phyloP scores from a whole-genome alignment of 345 rosid species.

The Limnanthes douglasii region DNA sequence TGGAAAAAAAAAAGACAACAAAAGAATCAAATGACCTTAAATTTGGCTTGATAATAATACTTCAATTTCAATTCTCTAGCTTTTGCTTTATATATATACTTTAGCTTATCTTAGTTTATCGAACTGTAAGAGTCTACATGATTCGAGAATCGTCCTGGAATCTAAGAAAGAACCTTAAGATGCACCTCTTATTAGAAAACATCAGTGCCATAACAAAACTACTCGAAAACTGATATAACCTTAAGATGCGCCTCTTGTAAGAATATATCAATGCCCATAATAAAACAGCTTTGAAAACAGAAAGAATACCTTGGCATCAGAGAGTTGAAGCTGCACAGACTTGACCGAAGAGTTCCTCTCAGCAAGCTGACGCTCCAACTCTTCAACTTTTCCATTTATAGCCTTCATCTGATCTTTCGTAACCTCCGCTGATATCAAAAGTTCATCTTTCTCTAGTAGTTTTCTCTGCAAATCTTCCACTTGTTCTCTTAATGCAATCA shows the following conservation, averaged over 20 bases:
- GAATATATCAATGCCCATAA: neutral
- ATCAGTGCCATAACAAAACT: slow-evolving; percentile 1
- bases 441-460: slow-evolving; percentile 73
- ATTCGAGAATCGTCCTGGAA: neutral
- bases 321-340: slow-evolving; percentile 59
- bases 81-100: too few species aligned
- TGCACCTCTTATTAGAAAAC: neutral
- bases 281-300: neutral
- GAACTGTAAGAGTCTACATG: too few species aligned
- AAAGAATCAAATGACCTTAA: neutral
- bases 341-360: slow-evolving; percentile 58
- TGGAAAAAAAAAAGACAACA: slow-evolving; percentile 1
- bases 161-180: neutral
- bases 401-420: slow-evolving; percentile 33
- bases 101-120: too few species aligned
- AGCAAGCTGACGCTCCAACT: slow-evolving; percentile 33
- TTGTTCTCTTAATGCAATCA: slow-evolving; percentile 46
- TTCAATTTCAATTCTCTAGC: neutral
- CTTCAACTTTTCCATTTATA: slow-evolving; percentile 36
- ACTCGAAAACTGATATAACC: neutral
- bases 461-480: slow-evolving; percentile 56
- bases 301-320: slow-evolving; percentile 67
- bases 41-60: neutral
- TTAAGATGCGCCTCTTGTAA: neutral
- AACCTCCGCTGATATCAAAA: slow-evolving; percentile 49